Conservation (phyloP, 2,329 filamentous ascomycete genomes). For the Xenoacremonium recifei region DNA sequence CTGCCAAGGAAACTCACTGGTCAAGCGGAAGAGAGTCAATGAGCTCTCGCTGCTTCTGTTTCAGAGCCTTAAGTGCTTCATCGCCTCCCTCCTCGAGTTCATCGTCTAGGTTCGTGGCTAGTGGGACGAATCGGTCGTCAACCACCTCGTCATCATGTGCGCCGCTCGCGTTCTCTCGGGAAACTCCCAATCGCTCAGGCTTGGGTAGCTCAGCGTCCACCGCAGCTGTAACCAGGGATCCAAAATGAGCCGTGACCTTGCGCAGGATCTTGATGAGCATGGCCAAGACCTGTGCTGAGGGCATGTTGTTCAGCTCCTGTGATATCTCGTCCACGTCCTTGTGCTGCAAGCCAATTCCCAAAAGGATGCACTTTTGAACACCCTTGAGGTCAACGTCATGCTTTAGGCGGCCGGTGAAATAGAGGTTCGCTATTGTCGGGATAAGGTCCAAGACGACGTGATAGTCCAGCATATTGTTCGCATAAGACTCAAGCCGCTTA, state of each 20-base stretch:
- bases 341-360: constrained; percentile 88
- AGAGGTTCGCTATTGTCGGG: constrained; percentile 76
- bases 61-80: constrained; percentile 68
- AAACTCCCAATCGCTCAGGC: constrained; percentile 56
- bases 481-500: constrained; percentile 91
- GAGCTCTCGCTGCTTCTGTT: constrained; percentile 78
- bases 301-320: constrained; percentile 68
- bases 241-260: constrained; percentile 81
- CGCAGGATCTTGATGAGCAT: constrained; percentile 97
- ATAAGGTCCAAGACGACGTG: constrained; percentile 95
- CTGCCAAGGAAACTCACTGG: constrained; percentile 43
- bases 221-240: constrained; percentile 69
- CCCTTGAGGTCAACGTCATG: constrained; percentile 68
- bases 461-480: constrained; percentile 96
- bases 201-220: constrained; percentile 66
- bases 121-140: constrained; percentile 65
- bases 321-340: constrained; percentile 82
- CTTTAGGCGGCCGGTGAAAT: constrained; percentile 77
- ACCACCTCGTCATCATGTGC: constrained; percentile 69
- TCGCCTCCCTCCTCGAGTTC: constrained; percentile 84
- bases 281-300: constrained; percentile 77
- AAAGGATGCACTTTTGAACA: constrained; percentile 82
- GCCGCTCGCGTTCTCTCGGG: constrained; percentile 56
- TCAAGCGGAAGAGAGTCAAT: constrained; percentile 90
- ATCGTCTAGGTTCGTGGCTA: constrained; percentile 71